phyloP scores from a whole-genome alignment of 2,329 filamentous ascomycete genomes.

The Didymella segeticola region DNA sequence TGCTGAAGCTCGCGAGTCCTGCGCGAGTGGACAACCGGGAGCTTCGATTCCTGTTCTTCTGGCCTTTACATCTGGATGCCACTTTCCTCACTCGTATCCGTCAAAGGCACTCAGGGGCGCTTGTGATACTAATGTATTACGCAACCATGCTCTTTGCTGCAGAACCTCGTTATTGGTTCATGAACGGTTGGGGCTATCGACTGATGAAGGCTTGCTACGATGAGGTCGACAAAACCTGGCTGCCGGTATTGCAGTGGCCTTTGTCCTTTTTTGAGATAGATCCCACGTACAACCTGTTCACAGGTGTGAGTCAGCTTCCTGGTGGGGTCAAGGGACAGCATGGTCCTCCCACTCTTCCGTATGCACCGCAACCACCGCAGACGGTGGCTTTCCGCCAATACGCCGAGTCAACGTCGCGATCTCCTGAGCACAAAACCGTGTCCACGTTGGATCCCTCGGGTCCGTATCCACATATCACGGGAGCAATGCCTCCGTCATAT shows the following conservation, averaged over 20 bases:
- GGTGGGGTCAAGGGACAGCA: not conserved
- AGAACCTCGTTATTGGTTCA: conserved; percentile 51
- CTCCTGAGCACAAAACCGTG: not conserved
- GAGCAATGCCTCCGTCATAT: conserved; percentile 6
- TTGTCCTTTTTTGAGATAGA: conserved; percentile 23
- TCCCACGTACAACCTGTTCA: conserved; percentile 14
- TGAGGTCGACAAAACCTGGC: conserved; percentile 34
- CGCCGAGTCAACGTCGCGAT: not conserved
- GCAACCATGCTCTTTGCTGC: conserved; percentile 43
- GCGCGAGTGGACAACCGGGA: conserved; percentile 43
- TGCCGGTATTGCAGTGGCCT: conserved; percentile 36
- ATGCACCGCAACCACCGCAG: conserved; percentile 5
- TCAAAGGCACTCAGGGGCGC: conserved; percentile 40
- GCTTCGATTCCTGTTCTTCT: conserved; percentile 45
- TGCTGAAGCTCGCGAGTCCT: conserved; percentile 29
- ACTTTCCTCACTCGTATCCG: conserved; percentile 43
- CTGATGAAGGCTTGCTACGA: conserved; percentile 34
- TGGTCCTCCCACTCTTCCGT: not conserved
- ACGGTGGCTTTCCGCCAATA: conserved; percentile 11
- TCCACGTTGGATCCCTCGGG: not conserved
- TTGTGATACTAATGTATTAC: conserved; percentile 51
- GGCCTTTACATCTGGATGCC: conserved; percentile 47
- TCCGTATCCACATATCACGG: conserved; percentile 2
- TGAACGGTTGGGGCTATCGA: conserved; percentile 43
- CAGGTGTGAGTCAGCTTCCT: not conserved